Evolutionary conservation across 805 yeast species (phyloP), one percentile per base, ranked within the genome.

Genomic region (Kodamaea laetipori): DNA sequence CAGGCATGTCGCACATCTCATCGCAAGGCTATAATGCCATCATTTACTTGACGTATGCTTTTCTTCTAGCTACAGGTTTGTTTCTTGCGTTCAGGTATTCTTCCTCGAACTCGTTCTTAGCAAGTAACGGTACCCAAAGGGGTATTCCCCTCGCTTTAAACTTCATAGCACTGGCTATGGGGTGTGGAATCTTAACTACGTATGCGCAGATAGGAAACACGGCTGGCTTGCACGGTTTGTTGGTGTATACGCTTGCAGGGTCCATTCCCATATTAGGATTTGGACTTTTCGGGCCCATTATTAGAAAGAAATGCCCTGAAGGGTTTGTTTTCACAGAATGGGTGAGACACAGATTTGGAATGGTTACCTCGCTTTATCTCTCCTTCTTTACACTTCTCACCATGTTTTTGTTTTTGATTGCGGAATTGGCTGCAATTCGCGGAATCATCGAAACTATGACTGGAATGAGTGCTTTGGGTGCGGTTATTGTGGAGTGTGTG

Each of bases 291-390:
- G 97, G 97, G 0, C 97, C 97, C 1, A 59, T 81, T 7, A 82
- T 90, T 46, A 73, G 96, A 51, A 76, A 71, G 46, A 76, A 77
- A 52, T 86, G 95, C 53, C 97, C 97, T 0, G 80, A 86, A 6
- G 97, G 97, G 2, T 90, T 90, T 61, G 90, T 90, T 19, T 68
- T 90, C 53, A 89, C 96, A 4, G 96, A 90, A 60, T 90, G 97
- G 97, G 92, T 88, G n/a, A 78, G 87, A 57, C 79, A 78, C 37
- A 71, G 97, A 53, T 90, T 76, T 60, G 97, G 97, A 2, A 59
- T 73, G 4, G 64, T 83, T 11, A 74, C 95, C 3, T 85, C 88
- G 0, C 67, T 88, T 51, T 86, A 88, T 53, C 65, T 90, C 36
- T 83, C 95, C 10, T 81, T 80, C 36, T 87, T 90, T 63, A 88